Evolutionary conservation across 1,284 basidiomycete species (phyloP), one percentile per base, ranked within the genome.

Genomic region (Melampsora americana): DNA sequence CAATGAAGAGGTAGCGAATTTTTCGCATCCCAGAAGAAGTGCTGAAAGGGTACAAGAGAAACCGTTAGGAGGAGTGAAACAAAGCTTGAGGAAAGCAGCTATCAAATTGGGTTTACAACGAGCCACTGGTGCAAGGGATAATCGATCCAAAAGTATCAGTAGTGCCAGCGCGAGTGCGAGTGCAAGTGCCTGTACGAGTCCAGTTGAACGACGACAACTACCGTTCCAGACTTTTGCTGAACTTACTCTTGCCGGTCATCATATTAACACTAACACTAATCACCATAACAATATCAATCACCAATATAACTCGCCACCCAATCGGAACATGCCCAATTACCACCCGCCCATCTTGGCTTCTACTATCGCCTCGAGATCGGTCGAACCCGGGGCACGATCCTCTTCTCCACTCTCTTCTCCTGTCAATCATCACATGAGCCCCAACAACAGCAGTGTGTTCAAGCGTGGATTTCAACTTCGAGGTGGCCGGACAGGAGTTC

Each of bases 1-100:
- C 0, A 87, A 87, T n/a, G 88, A 89, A 73, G 95, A 96, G 79
- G 89, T 93, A 2, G 87, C 73, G 56, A 76, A 76, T 50, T 76
- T 76, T 76, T 76, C 73, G 20, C 35, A 66, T n/a, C 73, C 73
- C 35, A 48, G 73, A 26, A 59, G 65, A 44, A 76, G 59, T 64
- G 42, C 59, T 7, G 59, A 59, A 46, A n/a, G n/a, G 53, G 53
- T 56, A 9, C 39, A 50, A n/a, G 30, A 76, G 20, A 69, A 69
- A n/a, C 73, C 66, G 14, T 32, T 76, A 28, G 66, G 66, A 62
- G 66, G 73, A n/a, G 73, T 76, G 50, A 68, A 62, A 32, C 66
- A 68, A 62, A 76, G 73, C 35, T 60, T 76, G 20, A 65, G 60
- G 16, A 76, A 76, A 69, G 73, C 73, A 20, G 73, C 73, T 28